Conservation (phyloP, 495 filamentous ascomycete species). For the Hamigera avellanea region DNA sequence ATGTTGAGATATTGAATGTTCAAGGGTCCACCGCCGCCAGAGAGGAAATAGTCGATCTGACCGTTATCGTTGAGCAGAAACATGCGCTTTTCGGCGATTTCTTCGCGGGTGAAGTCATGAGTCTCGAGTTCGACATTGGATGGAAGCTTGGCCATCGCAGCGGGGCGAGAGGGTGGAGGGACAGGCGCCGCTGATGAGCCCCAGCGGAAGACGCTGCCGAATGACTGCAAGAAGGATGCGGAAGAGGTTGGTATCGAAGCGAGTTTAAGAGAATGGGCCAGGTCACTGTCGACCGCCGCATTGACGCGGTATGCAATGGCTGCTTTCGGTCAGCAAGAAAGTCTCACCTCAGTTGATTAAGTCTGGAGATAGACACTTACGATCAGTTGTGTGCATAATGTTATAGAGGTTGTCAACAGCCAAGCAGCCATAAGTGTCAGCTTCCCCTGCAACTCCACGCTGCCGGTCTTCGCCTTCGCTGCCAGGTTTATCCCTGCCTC, state of each 20-base stretch:
- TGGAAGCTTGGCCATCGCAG: slow-evolving; percentile 51
- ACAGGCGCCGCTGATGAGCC: slow-evolving; percentile 13
- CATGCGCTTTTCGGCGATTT: slow-evolving; percentile 83
- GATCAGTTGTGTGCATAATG: slow-evolving; percentile 58
- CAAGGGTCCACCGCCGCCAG: slow-evolving; percentile 66
- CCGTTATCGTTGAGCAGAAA: slow-evolving; percentile 88
- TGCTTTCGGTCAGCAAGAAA: slow-evolving; percentile 1
- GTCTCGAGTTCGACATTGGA: slow-evolving; percentile 90
- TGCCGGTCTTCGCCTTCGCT: slow-evolving; percentile 53
- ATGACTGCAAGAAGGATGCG: slow-evolving; percentile 51
- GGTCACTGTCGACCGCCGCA: slow-evolving; percentile 71
- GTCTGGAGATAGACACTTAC: slow-evolving; percentile 15
- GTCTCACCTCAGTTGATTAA: background rate
- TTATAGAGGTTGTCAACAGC: slow-evolving; percentile 97
- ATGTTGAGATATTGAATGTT: slow-evolving; percentile 97
- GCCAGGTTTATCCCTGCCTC: slow-evolving; percentile 62
- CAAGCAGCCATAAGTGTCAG: slow-evolving; percentile 75
- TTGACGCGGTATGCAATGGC: slow-evolving; percentile 87
- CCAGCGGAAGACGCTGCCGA: slow-evolving; percentile 53
- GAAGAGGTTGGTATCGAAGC: slow-evolving; percentile 67
- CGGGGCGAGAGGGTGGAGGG: slow-evolving; percentile 25
- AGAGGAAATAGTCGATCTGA: slow-evolving; percentile 82
- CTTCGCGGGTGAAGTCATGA: slow-evolving; percentile 87
- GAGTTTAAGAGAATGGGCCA: slow-evolving; percentile 62
- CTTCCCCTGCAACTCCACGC: slow-evolving; percentile 58